Base-by-base conservation (phyloP, 1,139 yeast species). In the Diutina sp. region DNA sequence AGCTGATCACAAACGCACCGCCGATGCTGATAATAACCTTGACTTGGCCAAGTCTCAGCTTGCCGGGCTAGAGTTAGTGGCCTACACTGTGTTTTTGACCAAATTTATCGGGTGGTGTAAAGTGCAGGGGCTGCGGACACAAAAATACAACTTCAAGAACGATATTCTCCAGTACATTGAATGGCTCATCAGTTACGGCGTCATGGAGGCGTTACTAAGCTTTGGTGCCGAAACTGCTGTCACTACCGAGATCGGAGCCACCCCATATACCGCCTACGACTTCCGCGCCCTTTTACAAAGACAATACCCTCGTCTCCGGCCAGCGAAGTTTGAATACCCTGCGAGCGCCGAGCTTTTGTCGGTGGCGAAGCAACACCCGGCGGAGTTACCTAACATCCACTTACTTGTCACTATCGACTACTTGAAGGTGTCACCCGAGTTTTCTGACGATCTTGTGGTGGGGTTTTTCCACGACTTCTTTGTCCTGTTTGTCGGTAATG, bases 61-160 rank as follows among this genome's bases (percentile, higher is more conserved):
- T 56, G 81, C 79, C 57, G 83, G 85, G 1, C 72, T 83, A n/a
- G 73, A 73, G 59, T 63, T 73, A 4, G 65, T 74, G 2, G 56
- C 85, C 0, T 73, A 78, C 25, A 72, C 88, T 50, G 74, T 83
- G 14, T 86, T 87, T 64, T 72, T 84, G 56, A 78, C 90, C 0
- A 78, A 76, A 58, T 84, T 87, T 64, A 81, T 85, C 56, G 80
- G 84, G 11, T 83, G 93, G 87, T 87, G 93, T 65, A 85, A 86
- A 63, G 66, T 60, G 71, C 73, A 56, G 65, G 68, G 61, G 46
- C 59, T 64, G 60, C 82, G 79, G 69, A 60, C 85, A 80, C 57
- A 79, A 78, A 79, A 74, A 68, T 63, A 69, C 64, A 65, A 79
- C 74, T 63, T 84, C 76, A 58, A 85, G 78, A 63, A 70, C 69